A percentile compares a stretch with the other conserved stretches of the same genome.
Conservation (phyloP, 495 filamentous ascomycete species). For the Podospora fimiseda region DNA sequence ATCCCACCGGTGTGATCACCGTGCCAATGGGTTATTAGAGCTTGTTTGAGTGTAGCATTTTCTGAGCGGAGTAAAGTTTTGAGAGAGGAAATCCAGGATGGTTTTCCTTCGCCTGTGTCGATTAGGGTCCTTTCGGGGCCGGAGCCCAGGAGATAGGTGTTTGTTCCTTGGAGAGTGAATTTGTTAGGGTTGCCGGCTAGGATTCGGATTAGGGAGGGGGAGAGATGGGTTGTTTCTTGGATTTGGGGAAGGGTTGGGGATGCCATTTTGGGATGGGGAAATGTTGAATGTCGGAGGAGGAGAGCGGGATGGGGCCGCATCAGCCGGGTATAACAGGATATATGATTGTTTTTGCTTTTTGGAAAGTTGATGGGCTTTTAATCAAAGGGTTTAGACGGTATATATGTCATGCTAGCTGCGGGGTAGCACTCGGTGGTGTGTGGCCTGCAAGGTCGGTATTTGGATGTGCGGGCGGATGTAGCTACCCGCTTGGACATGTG, state of each 20-base stretch:
- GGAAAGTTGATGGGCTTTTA: not conserved
- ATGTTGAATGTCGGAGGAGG: slow-evolving; percentile 1
- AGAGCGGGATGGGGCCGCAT: not conserved
- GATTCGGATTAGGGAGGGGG: slow-evolving; percentile 62
- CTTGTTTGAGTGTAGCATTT: slow-evolving; percentile 47
- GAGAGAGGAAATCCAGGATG: slow-evolving; percentile 55
- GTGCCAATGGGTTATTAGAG: slow-evolving; percentile 74
- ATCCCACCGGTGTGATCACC: slow-evolving; percentile 76
- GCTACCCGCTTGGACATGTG: not conserved
- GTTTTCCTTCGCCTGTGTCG: slow-evolving; percentile 70
- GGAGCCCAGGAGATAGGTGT: slow-evolving; percentile 79
- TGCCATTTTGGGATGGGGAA: slow-evolving; percentile 25
- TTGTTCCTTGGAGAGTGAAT: slow-evolving; percentile 59
- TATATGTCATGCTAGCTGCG: not conserved
- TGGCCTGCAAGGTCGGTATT: not conserved
- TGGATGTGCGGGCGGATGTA: not conserved
- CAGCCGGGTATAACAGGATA: not conserved
- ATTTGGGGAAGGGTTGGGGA: slow-evolving; percentile 38
- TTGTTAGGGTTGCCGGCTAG: slow-evolving; percentile 79
- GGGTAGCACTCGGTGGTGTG: not conserved
- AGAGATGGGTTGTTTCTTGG: slow-evolving; percentile 60
- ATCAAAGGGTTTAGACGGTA: not conserved
- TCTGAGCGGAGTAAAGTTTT: slow-evolving; percentile 45
- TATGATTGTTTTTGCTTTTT: not conserved
- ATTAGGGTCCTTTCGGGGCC: slow-evolving; percentile 63